phyloP scores from a whole-genome alignment of 352 stramenopile genomes.

The Phytophthora melonis region DNA sequence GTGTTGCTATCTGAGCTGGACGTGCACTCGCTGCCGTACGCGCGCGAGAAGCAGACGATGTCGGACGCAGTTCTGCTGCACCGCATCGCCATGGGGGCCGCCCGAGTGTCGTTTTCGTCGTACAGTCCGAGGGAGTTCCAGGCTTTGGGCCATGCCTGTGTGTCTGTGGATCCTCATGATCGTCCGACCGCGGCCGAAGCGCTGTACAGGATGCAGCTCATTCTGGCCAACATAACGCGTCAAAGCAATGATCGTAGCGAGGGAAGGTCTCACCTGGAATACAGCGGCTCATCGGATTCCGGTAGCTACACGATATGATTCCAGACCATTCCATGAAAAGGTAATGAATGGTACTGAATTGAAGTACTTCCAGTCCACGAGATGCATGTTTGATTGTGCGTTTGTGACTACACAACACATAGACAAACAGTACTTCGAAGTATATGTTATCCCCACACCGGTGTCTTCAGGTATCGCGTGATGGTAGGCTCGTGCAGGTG shows the following conservation, averaged over 20 bases:
- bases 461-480: too few species aligned
- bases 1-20: slow-evolving; percentile 22
- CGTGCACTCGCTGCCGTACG: slow-evolving; percentile 15
- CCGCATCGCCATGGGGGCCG: slow-evolving; percentile 2
- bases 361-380: too few species aligned
- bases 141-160: slow-evolving; percentile 10
- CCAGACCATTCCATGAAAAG: too few species aligned
- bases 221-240: too few species aligned
- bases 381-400: too few species aligned
- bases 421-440: too few species aligned
- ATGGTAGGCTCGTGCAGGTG: too few species aligned
- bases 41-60: slow-evolving; percentile 11
- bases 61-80: slow-evolving; percentile 22
- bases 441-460: too few species aligned
- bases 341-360: too few species aligned
- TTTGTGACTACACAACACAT: too few species aligned
- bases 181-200: slow-evolving; percentile 19
- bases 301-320: background rate
- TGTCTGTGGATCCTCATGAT: slow-evolving; percentile 10
- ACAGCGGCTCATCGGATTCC: background rate
- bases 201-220: slow-evolving; percentile 5
- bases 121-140: slow-evolving; percentile 12
- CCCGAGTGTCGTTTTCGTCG: slow-evolving; percentile 17
- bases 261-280: background rate
- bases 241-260: background rate